Base-by-base conservation (phyloP, 2,329 filamentous ascomycete genomes). In the Meredithiella fracta region DNA sequence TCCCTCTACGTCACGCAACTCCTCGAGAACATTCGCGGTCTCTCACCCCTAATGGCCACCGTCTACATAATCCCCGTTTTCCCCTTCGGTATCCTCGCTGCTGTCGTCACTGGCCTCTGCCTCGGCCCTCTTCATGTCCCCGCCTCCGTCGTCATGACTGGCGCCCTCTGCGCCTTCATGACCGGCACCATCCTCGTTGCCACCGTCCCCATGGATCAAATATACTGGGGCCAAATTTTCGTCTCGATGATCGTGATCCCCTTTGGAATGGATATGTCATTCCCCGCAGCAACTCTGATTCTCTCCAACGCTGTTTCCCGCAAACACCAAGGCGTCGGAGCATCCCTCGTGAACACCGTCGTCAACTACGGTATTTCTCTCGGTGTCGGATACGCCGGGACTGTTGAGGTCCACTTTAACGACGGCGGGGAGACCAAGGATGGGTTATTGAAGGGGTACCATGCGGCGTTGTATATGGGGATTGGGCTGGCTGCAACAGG, bases 311-410 rank as follows among this genome's bases (percentile, higher is more conserved):
- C 68, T 1, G 69, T 75, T 0, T 63, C 68, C 11, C 69, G 67
- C 55, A 65, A 70, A 44, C 68, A 76, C 56, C 71, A 75, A 61
- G 72, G 72, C 3, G 69, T 74, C 9, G 72, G 67, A 0, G 71
- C 70, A 8, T 77, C 73, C 17, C 64, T 85, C 4, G 77, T 84
- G 31, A 79, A 75, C 57, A 84, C 80, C 0, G 70, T 82, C 9
- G 76, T 85, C 59, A 85, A 86, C 65, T 86, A 85, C 63, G 76
- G 75, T 58, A 84, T 86, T 34, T 79, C 78, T 1, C 65, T 85
- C 2, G 80, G 78, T 0, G 69, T 86, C 0, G 83, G 82, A 0
- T 74, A 86, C 49, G 81, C 81, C 0, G 81, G 80, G 0, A 84
- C 79, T 0, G 74, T 84, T 1, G 79, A 85, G 62, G 66, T 67